Conservation (phyloP, 441 rosid species). For the Lepidium campestre region DNA sequence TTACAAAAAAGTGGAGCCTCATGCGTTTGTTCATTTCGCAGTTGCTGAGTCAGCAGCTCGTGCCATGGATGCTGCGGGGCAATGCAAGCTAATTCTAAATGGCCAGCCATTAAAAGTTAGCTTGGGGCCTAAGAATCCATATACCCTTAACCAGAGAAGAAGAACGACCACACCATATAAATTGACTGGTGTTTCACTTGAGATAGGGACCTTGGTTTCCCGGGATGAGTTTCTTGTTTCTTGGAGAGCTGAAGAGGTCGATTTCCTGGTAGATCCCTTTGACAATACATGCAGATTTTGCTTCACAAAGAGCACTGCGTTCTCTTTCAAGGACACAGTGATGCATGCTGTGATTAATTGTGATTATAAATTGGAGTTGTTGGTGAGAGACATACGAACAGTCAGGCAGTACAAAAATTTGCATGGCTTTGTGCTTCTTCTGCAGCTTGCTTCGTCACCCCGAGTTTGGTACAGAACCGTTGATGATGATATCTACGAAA, state of each 20-base stretch:
- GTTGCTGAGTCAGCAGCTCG: constrained; percentile 30
- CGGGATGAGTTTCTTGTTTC: constrained; percentile 51
- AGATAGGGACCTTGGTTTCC: constrained; percentile 57
- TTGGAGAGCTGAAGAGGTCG: constrained; percentile 55
- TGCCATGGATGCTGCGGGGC: constrained; percentile 48
- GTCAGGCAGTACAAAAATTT: constrained; percentile 43
- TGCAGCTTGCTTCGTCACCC: constrained; percentile 77
- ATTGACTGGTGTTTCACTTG: constrained; percentile 45
- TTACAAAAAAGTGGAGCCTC: constrained; percentile 62
- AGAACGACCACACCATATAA: constrained; percentile 49
- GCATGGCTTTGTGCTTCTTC: constrained; percentile 42
- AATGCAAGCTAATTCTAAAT: constrained; percentile 39
- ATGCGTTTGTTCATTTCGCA: constrained; percentile 87
- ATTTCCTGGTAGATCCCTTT: constrained; percentile 85
- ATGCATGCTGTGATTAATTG: constrained; percentile 67
- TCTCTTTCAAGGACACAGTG: constrained; percentile 50
- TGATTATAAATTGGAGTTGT: constrained; percentile 75
- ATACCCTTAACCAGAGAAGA: constrained; percentile 53
- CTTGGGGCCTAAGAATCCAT: constrained; percentile 70
- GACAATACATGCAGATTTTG: constrained; percentile 70
- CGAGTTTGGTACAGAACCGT: constrained; percentile 82
- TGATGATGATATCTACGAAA: constrained; percentile 58
- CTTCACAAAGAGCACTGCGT: constrained; percentile 61
- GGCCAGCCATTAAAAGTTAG: constrained; percentile 50
- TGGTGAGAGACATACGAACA: constrained; percentile 63